Base-by-base conservation (phyloP, 148 eudicot genomes). In the Cornus florida region DNA sequence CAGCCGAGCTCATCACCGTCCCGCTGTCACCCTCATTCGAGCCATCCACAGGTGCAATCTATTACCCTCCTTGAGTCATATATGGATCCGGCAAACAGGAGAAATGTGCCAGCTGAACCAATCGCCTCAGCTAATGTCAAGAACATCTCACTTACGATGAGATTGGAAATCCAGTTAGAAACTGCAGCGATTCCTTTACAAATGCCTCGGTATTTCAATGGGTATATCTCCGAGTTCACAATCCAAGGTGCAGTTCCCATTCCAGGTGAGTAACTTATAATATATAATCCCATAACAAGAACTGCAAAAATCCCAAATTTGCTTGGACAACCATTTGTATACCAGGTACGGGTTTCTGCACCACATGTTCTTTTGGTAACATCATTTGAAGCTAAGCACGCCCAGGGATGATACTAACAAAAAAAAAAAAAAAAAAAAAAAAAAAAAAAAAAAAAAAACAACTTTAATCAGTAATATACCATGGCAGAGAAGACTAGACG, bases 241-340 rank as follows among this genome's bases (percentile, higher is more conserved):
- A 93, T 88, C 97, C 98, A 95, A 16, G 98, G 95, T 24, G 77
- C 94, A 0, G 95, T 90, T 69, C 95, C 97, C 95, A 94, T 92
- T 2, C 97, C 98, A 2, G 97, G 96, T 2, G 98, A 88, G 86
- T 87, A 93, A 2, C 87, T 56, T 62, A 95, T 82, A 19, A 95
- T 95, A 87, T 93, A 95, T 41, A 86, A 81, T 62, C 87, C 97
- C 28, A 93, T 72, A 10, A 91, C 84, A 1, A 86, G 31, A n/a
- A 94, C 87, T 0, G 97, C 94, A 75, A 92, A 81, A 22, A 81
- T 72, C 12, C 98, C 98, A 1, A 90, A 78, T 76, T 87, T 90
- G 86, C 91, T 91, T 0, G 98, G 98, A 74, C 98, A 93, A 8
- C 98, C 98, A 46, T 86, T 50, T 10, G 94, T 90, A 85, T 87